Evolutionary conservation across 306 rosid species (phyloP), one percentile per base, ranked within the genome.

Genomic region (Cicer cuneatum): DNA sequence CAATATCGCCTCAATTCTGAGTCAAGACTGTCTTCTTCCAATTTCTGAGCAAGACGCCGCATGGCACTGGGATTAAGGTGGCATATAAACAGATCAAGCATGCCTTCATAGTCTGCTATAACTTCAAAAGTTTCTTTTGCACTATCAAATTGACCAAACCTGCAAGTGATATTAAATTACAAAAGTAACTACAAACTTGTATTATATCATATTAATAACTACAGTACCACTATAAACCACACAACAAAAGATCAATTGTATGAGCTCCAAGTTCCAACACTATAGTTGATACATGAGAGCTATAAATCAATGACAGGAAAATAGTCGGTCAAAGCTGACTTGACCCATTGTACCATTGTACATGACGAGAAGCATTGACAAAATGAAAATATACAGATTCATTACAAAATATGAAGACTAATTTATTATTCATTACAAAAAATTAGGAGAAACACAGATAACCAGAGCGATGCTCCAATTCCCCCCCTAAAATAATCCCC

Each of bases 91-190:
- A 93, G 89, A 86, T 91, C 98, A 52, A 93, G 97, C 90, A 93
- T 76, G 86, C 98, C 90, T 82, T 93, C 97, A 49, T 89, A 85
- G 83, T 93, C 98, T 15, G 86, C 86, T 79, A 91, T 91, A 77
- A 87, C 91, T 84, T 93, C 98, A 81, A 91, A 93, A 33, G 98
- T 93, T 85, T 93, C 98, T 80, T 93, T 93, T 77, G 98, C 98
- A 72, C 90, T 88, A 83, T 93, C 98, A 69, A 91, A 93, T 80
- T 93, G 98, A 74, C 90, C 97, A 89, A 93, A 93, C 93, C 98
- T 93, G 90, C 89, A 83, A 81, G 63, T 45, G 71, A 60, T 57
- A 58, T 46, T 35, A 29, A 42, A 65, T 82, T 69, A 73, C 39
- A 72, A 40, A 61, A n/a, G 40, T 24, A 70, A 46, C 5, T 2